Conservation (phyloP, 2,329 filamentous ascomycete species). For the Orbilia oligospora region DNA sequence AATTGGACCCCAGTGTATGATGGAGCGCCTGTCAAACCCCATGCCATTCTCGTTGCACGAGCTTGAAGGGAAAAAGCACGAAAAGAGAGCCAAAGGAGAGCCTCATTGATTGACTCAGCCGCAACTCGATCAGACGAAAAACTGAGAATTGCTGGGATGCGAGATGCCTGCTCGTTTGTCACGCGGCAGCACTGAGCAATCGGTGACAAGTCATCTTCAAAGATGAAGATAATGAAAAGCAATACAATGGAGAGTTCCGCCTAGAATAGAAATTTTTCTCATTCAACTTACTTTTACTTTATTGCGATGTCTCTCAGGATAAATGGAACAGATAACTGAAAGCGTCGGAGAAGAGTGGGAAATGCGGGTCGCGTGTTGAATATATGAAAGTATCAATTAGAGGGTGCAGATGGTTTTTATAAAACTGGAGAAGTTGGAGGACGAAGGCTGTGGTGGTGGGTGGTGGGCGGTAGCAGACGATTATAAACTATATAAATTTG, state of each 20-base stretch:
- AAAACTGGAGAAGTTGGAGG: slow-evolving; percentile 29
- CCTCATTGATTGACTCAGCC: slow-evolving; percentile 60
- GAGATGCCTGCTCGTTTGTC: slow-evolving; percentile 46
- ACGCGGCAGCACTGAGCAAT: slow-evolving; percentile 42
- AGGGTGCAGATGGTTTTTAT: slow-evolving; percentile 22
- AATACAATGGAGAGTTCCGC: slow-evolving; percentile 22
- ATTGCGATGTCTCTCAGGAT: slow-evolving; percentile 25
- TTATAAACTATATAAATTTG: slow-evolving; percentile 38
- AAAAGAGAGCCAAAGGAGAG: slow-evolving; percentile 29
- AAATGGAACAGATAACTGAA: slow-evolving; percentile 16
- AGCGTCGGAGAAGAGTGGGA: slow-evolving; percentile 29
- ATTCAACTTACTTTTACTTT: slow-evolving; percentile 37
- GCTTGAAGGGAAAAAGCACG: slow-evolving; percentile 27
- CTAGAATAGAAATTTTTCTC: slow-evolving; percentile 15
- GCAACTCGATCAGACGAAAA: slow-evolving; percentile 42
- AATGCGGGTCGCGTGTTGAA: slow-evolving; percentile 34
- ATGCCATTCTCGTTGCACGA: slow-evolving; percentile 29
- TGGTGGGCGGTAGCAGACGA: slow-evolving; percentile 9
- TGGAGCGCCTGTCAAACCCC: slow-evolving; percentile 59
- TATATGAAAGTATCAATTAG: slow-evolving; percentile 37
- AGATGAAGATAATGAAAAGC: neutral
- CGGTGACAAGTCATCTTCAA: slow-evolving; percentile 12
- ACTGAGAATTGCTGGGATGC: slow-evolving; percentile 37
- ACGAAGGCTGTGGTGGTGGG: neutral
- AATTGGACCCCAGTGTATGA: slow-evolving; percentile 36